Base-by-base conservation (phyloP, 1,284 basidiomycete species). In the Sporisorium graminicola region DNA sequence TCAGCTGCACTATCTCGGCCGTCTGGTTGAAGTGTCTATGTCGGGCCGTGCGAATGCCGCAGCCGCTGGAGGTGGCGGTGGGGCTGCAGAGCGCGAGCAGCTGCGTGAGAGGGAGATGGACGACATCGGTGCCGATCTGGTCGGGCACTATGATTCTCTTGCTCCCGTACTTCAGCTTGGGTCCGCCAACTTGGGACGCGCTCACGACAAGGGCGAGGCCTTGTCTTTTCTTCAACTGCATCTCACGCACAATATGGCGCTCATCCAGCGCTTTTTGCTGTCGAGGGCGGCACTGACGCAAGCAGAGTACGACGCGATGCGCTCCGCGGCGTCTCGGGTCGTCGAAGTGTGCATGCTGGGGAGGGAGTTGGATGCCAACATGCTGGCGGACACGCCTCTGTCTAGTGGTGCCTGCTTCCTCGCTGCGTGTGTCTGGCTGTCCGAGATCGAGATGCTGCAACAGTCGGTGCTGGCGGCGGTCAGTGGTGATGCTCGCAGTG, bases 141-240 rank as follows among this genome's bases (percentile, higher is more conserved):
- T 72, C 9, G 65, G 56, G 2, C 65, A 71, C 37, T 76, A 76
- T 51, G 58, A 72, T 6, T 65, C 69, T 22, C 56, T 76, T 18
- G 68, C 68, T n/a, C 16, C 74, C 1, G 58, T 53, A 1, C 68
- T 76, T 13, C 64, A 60, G 22, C 62, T 76, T 4, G 46, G 50
- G 31, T 12, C 57, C 2, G 55, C 54, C 46, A 76, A 76, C 27
- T 49, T 76, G 9, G 13, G 49, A n/a, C 35, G 61, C 6, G 58
- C 69, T 0, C 65, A 62, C 7, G 69, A 68, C 10, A 55, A 29
- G 26, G 61, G 65, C 51, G 62, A 72, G n/a, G 24, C 63, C 22
- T 54, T 71, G 16, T 68, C 65, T 9, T 76, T 68, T 29, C 53
- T 71, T 2, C 74, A 76, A 22, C 58, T 76, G 10, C 74, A 76